Evolutionary conservation across 805 yeast species (phyloP), one percentile per base, ranked within the genome.

Genomic region (Pichia thaimueangensis): DNA sequence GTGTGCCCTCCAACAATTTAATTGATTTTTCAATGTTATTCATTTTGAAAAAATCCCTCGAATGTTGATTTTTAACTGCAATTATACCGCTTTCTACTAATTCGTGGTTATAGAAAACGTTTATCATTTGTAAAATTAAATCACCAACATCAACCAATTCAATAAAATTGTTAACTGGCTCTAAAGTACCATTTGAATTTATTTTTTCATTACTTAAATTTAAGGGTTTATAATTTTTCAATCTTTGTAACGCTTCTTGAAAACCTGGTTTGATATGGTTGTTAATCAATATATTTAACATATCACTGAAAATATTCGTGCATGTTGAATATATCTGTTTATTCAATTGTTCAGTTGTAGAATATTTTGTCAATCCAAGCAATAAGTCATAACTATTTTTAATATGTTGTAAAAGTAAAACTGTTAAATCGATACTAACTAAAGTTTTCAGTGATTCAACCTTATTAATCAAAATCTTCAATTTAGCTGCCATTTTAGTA

Each of bases 91-190:
- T 67, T 41, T 67, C 60, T 7, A 78, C 59, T 50, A 91, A 70
- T 58, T 91, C 97, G 58, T 86, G 89, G 52, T 84, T 83, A 63
- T 87, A 91, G 53, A 93, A 93, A 6, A 87, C 86, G 40, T 85
- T 88, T 34, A 89, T 66, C 94, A 91, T 86, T 58, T 91, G 97
- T 54, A 87, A 82, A 19, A 93, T 86, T 44, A 91, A 67, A 60
- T 91, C 98, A 5, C 96, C 97, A 46, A 86, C 80, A 53, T 89
- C 93, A 28, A 93, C 93, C 43, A 93, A 71, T 57, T 91, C 97
- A 15, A 94, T 83, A 53, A 93, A 91, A 35, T 85, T 77, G 0
- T 82, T 82, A 41, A 91, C 68, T 0, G 97, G 97, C 48, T 84
- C 94, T n/a, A 85, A 81, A 7, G 73, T 69, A 56, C 15, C 16